Conservation (phyloP, 805 yeast species). For the Candida boleticola region DNA sequence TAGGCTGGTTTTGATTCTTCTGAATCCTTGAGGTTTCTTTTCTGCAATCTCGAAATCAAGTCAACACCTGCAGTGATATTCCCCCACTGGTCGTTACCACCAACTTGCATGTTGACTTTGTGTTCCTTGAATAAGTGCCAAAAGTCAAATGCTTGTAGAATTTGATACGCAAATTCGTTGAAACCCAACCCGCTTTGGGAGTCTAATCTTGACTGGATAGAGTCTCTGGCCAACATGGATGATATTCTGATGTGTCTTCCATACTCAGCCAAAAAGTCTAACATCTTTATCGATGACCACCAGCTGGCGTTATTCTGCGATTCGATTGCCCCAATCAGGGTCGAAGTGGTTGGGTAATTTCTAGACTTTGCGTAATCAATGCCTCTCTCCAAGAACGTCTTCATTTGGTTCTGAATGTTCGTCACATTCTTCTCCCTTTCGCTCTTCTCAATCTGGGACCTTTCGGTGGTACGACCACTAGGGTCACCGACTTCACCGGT, state of each 20-base stretch:
- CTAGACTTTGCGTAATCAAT: conserved; percentile 57
- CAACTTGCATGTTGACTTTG: conserved; percentile 73
- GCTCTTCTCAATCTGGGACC: conserved; percentile 54
- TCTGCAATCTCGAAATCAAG: conserved; percentile 61
- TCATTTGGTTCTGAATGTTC: conserved; percentile 61
- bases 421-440: conserved; percentile 56
- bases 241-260: conserved; percentile 81
- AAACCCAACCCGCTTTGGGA: conserved; percentile 81
- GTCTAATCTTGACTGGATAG: conserved; percentile 70
- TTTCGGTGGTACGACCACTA: conserved; percentile 81
- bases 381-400: conserved; percentile 59
- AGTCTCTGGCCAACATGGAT: conserved; percentile 86
- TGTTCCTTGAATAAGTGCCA: conserved; percentile 67
- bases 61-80: conserved; percentile 96
- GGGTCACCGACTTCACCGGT: conserved; percentile 98
- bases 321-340: conserved; percentile 33
- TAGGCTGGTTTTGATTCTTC: conserved; percentile 32
- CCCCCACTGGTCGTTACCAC: conserved; percentile 99
- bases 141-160: conserved; percentile 91
- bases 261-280: conserved; percentile 71
- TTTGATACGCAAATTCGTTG: conserved; percentile 91
- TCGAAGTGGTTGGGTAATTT: conserved; percentile 25
- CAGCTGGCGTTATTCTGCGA: conserved; percentile 70
- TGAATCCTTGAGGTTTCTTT: conserved; percentile 6
- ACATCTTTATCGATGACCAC: conserved; percentile 79